Evolutionary conservation across 2,329 filamentous ascomycete genomes (phyloP).

Genomic region (Torrubiella hemipterigena): DNA sequence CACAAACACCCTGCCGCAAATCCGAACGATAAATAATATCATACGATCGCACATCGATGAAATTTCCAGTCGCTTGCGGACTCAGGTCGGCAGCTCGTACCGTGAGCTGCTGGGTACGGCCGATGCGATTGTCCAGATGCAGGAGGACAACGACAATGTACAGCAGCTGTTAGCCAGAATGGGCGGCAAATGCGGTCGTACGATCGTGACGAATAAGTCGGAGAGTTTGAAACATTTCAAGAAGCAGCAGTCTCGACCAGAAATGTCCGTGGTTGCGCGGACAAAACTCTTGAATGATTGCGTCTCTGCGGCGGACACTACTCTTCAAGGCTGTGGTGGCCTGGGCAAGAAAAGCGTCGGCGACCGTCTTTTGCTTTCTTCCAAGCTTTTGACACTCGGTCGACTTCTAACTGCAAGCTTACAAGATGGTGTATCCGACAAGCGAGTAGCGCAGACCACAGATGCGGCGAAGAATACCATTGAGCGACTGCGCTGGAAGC

Average conservation of each 20-base stretch:
- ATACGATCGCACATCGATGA: conserved; percentile 50
- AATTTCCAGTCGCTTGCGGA: conserved; percentile 49
- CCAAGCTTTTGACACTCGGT: conserved; percentile 66
- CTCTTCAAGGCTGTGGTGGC: conserved; percentile 30
- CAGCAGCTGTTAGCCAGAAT: conserved; percentile 61
- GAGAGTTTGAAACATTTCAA: conserved; percentile 40
- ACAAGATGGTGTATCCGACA: conserved; percentile 30
- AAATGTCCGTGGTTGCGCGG: conserved; percentile 25
- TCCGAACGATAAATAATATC: conserved; percentile 48
- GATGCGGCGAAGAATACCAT: conserved; percentile 54
- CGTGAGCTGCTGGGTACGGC: conserved; percentile 84
- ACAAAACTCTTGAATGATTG: conserved; percentile 40
- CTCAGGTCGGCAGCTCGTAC: conserved; percentile 58
- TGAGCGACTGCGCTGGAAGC: conserved; percentile 45
- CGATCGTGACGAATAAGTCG: conserved; percentile 55
- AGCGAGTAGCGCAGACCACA: conserved; percentile 26
- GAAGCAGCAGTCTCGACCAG: conserved; percentile 14
- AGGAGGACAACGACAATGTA: conserved; percentile 60
- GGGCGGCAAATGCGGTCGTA: conserved; percentile 65
- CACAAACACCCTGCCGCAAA: conserved; percentile 47
- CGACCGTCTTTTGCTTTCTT: conserved; percentile 41
- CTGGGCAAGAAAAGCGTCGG: conserved; percentile 25
- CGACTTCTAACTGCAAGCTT: conserved; percentile 66
- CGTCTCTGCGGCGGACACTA: conserved; percentile 32
- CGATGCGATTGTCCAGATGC: conserved; percentile 88